Percentiles rank a stretch among this genome's conserved stretches.
These are phyloP conservation scores for Corchorus capsularis DNA, from an alignment of 345 rosid species.

Conservation along the genomic window DNA sequence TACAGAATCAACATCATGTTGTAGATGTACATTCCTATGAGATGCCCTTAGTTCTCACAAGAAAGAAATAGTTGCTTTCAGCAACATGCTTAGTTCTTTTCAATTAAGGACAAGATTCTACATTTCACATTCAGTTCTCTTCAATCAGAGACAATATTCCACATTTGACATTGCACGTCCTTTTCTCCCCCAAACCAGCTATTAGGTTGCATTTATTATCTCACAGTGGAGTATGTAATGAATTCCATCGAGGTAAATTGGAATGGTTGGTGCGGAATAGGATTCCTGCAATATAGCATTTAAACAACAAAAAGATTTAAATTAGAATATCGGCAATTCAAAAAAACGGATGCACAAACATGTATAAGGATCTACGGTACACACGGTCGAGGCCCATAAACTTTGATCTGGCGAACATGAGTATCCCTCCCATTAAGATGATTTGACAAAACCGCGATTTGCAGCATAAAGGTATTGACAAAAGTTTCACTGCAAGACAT, in stretches of 20 bases:
- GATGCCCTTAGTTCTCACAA: not conserved
- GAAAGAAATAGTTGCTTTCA: conserved; percentile 16
- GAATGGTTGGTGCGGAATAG: conserved; percentile 82
- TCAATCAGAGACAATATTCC: not conserved
- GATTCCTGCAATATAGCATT: conserved; percentile 32
- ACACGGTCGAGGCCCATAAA: conserved; percentile 78
- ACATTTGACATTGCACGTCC: not conserved
- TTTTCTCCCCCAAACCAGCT: conserved; percentile 13
- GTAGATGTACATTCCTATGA: not conserved
- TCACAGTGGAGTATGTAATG: conserved; percentile 63
- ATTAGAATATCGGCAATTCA: not conserved
- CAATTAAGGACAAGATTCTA: not conserved
- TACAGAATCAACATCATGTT: not conserved
- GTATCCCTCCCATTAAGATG: conserved; percentile 90
- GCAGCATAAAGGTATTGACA: conserved; percentile 87
- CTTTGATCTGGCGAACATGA: conserved; percentile 90
- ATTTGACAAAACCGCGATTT: conserved; percentile 79
- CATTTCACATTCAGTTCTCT: not conserved
- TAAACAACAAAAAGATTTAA: not conserved
- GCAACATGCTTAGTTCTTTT: conserved; percentile 8
- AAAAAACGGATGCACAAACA: not conserved
- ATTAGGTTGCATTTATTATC: conserved; percentile 43
- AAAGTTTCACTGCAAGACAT: conserved; percentile 73
- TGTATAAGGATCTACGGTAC: conserved; percentile 16
- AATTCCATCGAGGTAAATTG: conserved; percentile 87